A percentile compares a stretch with the other conserved stretches of the same genome.
Evolutionary conservation across 2,329 filamentous ascomycete species (phyloP).

Genomic region (Dichotomopilus funicola): DNA sequence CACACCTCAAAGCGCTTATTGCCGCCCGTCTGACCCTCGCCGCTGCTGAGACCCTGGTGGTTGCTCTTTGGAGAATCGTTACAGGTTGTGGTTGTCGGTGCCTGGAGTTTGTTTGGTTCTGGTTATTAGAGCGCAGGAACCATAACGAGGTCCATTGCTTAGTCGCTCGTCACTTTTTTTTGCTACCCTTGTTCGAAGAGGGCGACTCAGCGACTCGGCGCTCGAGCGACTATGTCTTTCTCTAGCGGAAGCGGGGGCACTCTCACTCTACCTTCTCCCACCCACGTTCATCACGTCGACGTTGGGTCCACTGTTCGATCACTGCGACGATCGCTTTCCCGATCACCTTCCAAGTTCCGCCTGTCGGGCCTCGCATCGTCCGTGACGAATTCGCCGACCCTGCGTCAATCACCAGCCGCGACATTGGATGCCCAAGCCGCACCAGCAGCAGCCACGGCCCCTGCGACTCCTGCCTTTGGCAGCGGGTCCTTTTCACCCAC

Average conservation of each 20-base stretch:
- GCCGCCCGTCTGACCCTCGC: too few species aligned
- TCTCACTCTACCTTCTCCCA: constrained; percentile 80
- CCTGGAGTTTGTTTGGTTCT: too few species aligned
- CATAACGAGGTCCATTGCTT: too few species aligned
- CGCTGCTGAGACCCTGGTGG: too few species aligned
- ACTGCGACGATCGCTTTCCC: constrained; percentile 78
- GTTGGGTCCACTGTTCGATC: constrained; percentile 70
- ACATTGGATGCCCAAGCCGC: constrained; percentile 45
- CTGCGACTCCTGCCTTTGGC: constrained; percentile 16
- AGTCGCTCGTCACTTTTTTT: too few species aligned
- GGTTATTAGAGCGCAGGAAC: background rate
- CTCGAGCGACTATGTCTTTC: constrained; percentile 45
- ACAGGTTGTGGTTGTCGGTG: background rate
- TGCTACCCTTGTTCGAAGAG: background rate
- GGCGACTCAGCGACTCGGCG: background rate
- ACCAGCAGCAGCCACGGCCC: constrained; percentile 26
- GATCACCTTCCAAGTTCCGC: constrained; percentile 87
- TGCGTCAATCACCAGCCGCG: constrained; percentile 53
- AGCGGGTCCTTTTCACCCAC: constrained; percentile 26
- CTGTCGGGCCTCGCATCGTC: constrained; percentile 44
- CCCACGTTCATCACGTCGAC: constrained; percentile 74
- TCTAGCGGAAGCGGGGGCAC: constrained; percentile 62
- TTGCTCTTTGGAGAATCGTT: too few species aligned
- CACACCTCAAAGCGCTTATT: too few species aligned
- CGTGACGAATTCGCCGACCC: constrained; percentile 44